Evolutionary conservation across 1,139 yeast genomes (phyloP).

Genomic region (Protomyces arabidopsidicola): DNA sequence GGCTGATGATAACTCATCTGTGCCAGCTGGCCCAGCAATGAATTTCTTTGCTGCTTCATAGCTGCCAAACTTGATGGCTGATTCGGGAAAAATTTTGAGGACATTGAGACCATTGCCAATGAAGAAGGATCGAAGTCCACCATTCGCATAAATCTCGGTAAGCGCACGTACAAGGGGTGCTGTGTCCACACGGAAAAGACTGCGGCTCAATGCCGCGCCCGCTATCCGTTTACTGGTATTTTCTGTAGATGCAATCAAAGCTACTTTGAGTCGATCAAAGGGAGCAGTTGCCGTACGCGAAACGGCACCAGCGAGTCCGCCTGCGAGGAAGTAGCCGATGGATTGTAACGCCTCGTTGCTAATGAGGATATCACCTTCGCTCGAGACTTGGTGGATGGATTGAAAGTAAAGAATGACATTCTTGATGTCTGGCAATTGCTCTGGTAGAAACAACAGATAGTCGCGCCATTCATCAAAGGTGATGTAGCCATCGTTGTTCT

Average conservation of each 20-base stretch:
- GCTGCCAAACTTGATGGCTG: constrained; percentile 95
- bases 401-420: constrained; percentile 79
- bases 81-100: constrained; percentile 92
- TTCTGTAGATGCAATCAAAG: constrained; percentile 86
- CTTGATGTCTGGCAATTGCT: constrained; percentile 49
- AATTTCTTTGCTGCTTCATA: constrained; percentile 81
- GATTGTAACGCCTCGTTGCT: constrained; percentile 76
- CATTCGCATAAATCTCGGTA: constrained; percentile 74
- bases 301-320: constrained; percentile 92
- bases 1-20: constrained; percentile 66
- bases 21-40: constrained; percentile 72
- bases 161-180: constrained; percentile 68
- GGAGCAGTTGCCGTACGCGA: constrained; percentile 98
- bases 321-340: constrained; percentile 85
- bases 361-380: constrained; percentile 88
- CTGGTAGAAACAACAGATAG: constrained; percentile 74
- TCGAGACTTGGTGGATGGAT: constrained; percentile 73
- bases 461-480: constrained; percentile 84
- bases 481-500: constrained; percentile 61
- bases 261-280: constrained; percentile 87
- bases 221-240: constrained; percentile 30
- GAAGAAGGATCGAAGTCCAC: constrained; percentile 80
- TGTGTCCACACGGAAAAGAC: constrained; percentile 38
- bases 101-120: constrained; percentile 94
- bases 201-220: constrained; percentile 37